Evolutionary conservation across 495 filamentous ascomycete species (phyloP).

Genomic region (Talaromyces borbonicus): DNA sequence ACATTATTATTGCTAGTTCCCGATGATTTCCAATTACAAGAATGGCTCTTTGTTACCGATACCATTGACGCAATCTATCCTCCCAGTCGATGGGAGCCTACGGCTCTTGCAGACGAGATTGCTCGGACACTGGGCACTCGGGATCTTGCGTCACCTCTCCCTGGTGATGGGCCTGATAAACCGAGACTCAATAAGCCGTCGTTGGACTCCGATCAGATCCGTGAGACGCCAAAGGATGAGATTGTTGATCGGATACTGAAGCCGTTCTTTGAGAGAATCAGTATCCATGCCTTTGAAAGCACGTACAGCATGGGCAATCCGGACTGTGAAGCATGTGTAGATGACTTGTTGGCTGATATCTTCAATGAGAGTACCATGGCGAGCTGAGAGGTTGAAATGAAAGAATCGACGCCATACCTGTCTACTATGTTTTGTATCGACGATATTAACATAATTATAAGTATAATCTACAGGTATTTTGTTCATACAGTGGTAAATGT

Average conservation of each 20-base stretch:
- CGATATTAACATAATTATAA: no score
- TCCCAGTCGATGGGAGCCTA: slow-evolving; percentile 57
- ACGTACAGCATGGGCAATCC: slow-evolving; percentile 74
- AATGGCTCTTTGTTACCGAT: slow-evolving; percentile 96
- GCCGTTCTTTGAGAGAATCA: slow-evolving; percentile 85
- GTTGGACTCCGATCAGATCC: slow-evolving; percentile 34
- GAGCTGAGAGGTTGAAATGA: no score
- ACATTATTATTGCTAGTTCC: slow-evolving; percentile 72
- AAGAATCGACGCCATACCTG: no score
- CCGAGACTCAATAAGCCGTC: slow-evolving; percentile 27
- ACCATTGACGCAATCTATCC: slow-evolving; percentile 94
- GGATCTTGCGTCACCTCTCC: slow-evolving; percentile 25
- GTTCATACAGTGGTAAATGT: no score
- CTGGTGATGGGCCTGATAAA: slow-evolving; percentile 25
- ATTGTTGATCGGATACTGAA: slow-evolving; percentile 64
- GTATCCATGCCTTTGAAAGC: slow-evolving; percentile 84
- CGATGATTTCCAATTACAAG: slow-evolving; percentile 90
- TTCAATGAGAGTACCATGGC: slow-evolving; percentile 64
- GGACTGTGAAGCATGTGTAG: slow-evolving; percentile 58
- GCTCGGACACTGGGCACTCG: slow-evolving; percentile 62
- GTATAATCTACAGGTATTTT: no score
- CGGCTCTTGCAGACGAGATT: slow-evolving; percentile 77
- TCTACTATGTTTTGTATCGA: no score
- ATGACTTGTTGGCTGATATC: slow-evolving; percentile 64
- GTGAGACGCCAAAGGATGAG: slow-evolving; percentile 52